phyloP scores from a whole-genome alignment of 148 eudicot species.

The Rhododendron williamsianum region DNA sequence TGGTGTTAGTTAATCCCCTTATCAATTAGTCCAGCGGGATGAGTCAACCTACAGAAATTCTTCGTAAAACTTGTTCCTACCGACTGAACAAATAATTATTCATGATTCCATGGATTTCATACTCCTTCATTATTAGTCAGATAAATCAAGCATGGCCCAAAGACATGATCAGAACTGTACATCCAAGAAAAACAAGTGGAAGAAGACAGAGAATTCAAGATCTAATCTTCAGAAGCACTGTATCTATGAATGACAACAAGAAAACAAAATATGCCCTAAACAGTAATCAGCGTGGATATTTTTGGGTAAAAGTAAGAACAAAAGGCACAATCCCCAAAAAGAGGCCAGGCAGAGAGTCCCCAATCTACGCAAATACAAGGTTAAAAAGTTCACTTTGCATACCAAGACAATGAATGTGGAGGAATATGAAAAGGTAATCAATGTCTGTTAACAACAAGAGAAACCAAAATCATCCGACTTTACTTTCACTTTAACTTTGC shows the following conservation, averaged over 20 bases:
- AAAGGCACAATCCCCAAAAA: slow-evolving; percentile 36
- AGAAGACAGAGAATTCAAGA: background rate
- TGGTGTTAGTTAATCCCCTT: background rate
- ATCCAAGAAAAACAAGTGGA: background rate
- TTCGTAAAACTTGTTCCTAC: too few species aligned
- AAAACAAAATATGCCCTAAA: background rate
- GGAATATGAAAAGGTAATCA: slow-evolving; percentile 16
- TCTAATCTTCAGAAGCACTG: slow-evolving; percentile 6
- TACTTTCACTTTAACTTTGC: background rate
- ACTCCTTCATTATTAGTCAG: background rate
- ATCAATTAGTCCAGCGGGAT: background rate
- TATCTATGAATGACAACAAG: slow-evolving; percentile 12
- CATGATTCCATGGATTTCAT: background rate
- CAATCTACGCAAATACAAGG: slow-evolving; percentile 10
- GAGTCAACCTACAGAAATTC: too few species aligned
- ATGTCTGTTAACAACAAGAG: background rate
- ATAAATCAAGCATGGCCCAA: background rate
- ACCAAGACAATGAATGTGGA: slow-evolving; percentile 18
- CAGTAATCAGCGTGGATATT: background rate
- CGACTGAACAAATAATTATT: too few species aligned
- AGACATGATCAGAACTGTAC: background rate
- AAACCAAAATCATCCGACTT: background rate
- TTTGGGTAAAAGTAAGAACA: slow-evolving; percentile 23
- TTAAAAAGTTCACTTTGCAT: slow-evolving; percentile 5
- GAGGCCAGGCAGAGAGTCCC: background rate